Conservation (phyloP, 31 red algal species). For the Bonnemaisonia californica region DNA sequence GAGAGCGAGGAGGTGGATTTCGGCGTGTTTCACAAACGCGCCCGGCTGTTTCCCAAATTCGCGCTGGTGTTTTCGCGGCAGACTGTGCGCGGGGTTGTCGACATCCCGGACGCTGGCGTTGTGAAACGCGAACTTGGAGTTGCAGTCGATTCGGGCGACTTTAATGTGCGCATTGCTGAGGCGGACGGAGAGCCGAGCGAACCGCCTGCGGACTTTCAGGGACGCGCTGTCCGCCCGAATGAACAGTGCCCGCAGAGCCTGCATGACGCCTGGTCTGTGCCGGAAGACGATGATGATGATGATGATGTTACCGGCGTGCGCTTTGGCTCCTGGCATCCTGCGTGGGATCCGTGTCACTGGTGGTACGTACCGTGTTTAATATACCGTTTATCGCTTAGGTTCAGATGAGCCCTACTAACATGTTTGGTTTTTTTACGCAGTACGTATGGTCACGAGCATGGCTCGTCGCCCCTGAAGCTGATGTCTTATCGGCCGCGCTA, state of each 20-base stretch:
- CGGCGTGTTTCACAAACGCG: background rate
- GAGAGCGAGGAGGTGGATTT: background rate
- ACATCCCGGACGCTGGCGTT: background rate
- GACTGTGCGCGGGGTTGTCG: background rate
- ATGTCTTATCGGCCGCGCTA: background rate
- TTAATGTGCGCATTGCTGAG: conserved; percentile 12
- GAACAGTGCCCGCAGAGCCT: background rate
- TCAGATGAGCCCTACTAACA: too few species aligned
- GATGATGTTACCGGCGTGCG: background rate
- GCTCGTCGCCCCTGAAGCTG: background rate
- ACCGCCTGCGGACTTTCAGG: background rate
- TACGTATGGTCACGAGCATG: conserved; percentile 18
- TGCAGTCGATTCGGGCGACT: background rate
- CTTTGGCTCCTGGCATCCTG: conserved; percentile 14
- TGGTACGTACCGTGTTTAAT: background rate
- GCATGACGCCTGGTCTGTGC: background rate
- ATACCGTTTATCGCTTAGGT: background rate
- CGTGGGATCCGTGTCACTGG: conserved; percentile 6
- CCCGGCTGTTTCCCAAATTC: background rate
- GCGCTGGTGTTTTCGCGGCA: background rate
- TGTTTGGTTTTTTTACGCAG: too few species aligned
- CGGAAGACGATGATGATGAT: background rate
- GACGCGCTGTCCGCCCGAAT: background rate
- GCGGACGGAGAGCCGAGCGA: background rate
- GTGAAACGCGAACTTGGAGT: background rate